Evolutionary conservation across 192 early-diverging fungal genomes (phyloP), one percentile per base, ranked within the genome.

Genomic region (Linnemannia hyalina): DNA sequence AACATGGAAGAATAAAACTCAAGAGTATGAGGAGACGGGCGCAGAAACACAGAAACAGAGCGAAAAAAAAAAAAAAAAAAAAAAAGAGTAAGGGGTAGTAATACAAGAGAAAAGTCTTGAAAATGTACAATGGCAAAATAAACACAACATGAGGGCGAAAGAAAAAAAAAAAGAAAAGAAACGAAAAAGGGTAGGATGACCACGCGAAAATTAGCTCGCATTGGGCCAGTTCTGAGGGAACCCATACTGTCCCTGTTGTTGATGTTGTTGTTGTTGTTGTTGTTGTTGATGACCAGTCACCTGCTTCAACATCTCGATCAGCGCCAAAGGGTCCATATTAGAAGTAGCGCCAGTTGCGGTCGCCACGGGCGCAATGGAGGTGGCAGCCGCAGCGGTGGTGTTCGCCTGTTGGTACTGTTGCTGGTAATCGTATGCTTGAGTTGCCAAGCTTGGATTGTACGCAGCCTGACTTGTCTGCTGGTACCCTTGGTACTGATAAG

Each of bases 251-350:
- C 71, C 74, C 36, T 70, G 74, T 38, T 57, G 74, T 35, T 71
- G 81, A n/a, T 82, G 73, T 68, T 81, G 60, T 29, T 70, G 72
- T 29, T 74, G 74, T 35, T 71, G 81, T 38, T 82, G 73, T 68
- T 81, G 60, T 29, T 70, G 72, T 29, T 74, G 71, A 47, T 63
- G 52, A 47, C 40, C 36, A 22, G 71, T 80, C 7, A 54, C 54
- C 44, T 80, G 79, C 36, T 80, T 73, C 13, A 80, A 46, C 79
- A 80, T 80, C 4, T 72, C 57, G 9, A 80, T 44, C 29, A 80
- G 35, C 18, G 49, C 70, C 55, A 38, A 35, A 4, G 79, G 60
- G 11, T 65, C 60, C 60, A 46, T 46, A 10, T 73, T 73, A 29
- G 70, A 57, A 8, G 55, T 26, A 42, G 42, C 70, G 26, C 23